phyloP scores from a whole-genome alignment of 768 basidiomycete species.

The Kwoniella dendrophila region DNA sequence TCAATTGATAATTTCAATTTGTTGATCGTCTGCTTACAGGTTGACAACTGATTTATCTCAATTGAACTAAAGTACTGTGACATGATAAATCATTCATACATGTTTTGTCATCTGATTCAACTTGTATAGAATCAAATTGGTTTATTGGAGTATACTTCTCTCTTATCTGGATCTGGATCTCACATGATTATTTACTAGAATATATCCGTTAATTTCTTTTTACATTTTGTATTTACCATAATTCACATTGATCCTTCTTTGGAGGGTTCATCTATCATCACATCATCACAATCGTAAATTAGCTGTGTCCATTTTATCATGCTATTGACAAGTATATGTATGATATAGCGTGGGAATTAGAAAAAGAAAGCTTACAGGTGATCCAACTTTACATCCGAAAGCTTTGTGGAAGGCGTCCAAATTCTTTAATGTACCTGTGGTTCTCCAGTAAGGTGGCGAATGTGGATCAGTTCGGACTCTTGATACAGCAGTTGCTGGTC shows the following conservation, averaged over 20 bases:
- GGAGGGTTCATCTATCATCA: conserved; percentile 29
- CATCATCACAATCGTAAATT: not conserved
- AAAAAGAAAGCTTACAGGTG: conserved; percentile 65
- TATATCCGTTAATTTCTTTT: not conserved
- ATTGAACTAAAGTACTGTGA: no score
- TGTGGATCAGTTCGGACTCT: conserved; percentile 84
- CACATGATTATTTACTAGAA: no score
- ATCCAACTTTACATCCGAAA: conserved; percentile 75
- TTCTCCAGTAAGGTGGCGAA: conserved; percentile 75
- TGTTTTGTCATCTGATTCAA: no score
- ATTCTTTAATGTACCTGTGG: conserved; percentile 83
- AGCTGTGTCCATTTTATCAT: not conserved
- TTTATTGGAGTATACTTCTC: no score
- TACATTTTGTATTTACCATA: conserved; percentile 18
- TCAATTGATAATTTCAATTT: no score
- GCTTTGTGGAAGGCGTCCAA: conserved; percentile 85
- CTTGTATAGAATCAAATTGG: no score
- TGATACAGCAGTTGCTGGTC: conserved; percentile 72
- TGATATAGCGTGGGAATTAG: no score
- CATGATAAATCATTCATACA: no score
- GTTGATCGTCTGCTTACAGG: no score
- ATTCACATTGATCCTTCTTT: conserved; percentile 32
- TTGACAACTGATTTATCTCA: no score
- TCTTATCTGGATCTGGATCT: no score
- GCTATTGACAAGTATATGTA: not conserved